Conservation (phyloP, 441 rosid species). For the Aleurites moluccanus region DNA sequence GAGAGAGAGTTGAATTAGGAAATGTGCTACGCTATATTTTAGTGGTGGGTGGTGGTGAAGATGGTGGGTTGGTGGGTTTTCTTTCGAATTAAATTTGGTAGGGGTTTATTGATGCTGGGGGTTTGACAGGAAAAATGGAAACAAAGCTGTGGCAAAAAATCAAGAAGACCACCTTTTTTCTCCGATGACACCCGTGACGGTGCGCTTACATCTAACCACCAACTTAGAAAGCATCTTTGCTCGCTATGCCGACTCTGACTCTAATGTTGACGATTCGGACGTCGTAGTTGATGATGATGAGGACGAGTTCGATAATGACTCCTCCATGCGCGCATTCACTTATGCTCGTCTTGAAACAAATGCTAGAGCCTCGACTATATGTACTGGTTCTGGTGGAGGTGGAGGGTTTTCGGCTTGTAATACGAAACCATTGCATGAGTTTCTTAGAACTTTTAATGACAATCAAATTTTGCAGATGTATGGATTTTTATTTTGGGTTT, state of each 20-base stretch:
- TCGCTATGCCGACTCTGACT: slow-evolving; percentile 73
- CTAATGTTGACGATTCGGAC: slow-evolving; percentile 85
- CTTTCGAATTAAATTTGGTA: too few relatives aligned
- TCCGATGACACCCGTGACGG: slow-evolving; percentile 98
- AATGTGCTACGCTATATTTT: too few relatives aligned
- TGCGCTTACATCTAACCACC: slow-evolving; percentile 79
- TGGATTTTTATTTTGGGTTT: too few relatives aligned
- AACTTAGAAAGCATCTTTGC: slow-evolving; percentile 98
- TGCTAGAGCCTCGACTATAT: slow-evolving; percentile 26
- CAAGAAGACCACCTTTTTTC: slow-evolving; percentile 84
- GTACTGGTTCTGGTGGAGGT: slow-evolving; percentile 34
- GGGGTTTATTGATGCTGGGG: too few relatives aligned
- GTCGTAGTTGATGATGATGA: slow-evolving; percentile 80
- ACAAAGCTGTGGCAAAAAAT: too few relatives aligned
- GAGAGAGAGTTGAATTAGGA: too few relatives aligned
- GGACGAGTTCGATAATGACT: slow-evolving; percentile 80
- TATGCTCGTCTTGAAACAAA: slow-evolving; percentile 71
- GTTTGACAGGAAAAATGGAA: too few relatives aligned
- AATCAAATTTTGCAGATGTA: too few relatives aligned
- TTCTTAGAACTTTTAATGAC: too few relatives aligned
- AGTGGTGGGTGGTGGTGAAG: too few relatives aligned
- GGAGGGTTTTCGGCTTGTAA: slow-evolving; percentile 52
- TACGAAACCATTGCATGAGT: too few relatives aligned
- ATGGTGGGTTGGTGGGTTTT: too few relatives aligned
- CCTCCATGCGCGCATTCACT: slow-evolving; percentile 87